These are phyloP conservation scores for Arthrocladium fulminans DNA, from an alignment of 2,329 filamentous ascomycete genomes.

Conservation along the genomic window DNA sequence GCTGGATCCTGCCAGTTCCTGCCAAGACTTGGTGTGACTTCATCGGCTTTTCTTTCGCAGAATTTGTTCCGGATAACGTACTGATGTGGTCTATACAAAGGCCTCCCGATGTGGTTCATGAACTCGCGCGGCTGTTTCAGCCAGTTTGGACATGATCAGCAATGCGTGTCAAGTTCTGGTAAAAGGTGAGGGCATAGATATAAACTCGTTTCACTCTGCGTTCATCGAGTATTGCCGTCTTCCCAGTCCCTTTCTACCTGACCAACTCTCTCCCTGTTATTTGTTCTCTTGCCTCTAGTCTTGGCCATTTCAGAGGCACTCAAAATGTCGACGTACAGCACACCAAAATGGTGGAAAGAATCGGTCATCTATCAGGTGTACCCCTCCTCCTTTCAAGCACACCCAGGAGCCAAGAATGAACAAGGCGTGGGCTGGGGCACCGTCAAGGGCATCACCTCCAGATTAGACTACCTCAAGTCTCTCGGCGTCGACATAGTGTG, in stretches of 20 bases:
- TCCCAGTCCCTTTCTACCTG: background rate
- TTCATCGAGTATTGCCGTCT: background rate
- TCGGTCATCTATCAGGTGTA: constrained; percentile 52
- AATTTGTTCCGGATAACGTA: background rate
- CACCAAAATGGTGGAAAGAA: constrained; percentile 48
- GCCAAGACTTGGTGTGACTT: background rate
- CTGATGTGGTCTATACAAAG: background rate
- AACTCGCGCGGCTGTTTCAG: background rate
- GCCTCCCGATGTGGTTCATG: background rate
- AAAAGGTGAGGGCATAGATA: background rate
- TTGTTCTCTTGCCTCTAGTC: background rate
- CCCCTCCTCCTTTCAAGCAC: constrained; percentile 43
- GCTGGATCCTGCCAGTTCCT: background rate
- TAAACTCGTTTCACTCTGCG: background rate
- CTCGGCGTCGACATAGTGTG: constrained; percentile 56
- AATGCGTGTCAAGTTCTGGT: background rate
- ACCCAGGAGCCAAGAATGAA: constrained; percentile 32
- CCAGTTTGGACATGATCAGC: background rate
- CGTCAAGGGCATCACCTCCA: constrained; percentile 54
- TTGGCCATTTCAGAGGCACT: background rate
- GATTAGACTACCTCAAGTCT: constrained; percentile 55
- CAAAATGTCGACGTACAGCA: constrained; percentile 5
- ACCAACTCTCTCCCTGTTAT: background rate
- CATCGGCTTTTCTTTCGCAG: constrained; percentile 6
- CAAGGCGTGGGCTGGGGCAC: constrained; percentile 52